These are phyloP conservation scores for Tricholoma saponaceum DNA, from an alignment of 768 basidiomycete species.

Conservation along the genomic window DNA sequence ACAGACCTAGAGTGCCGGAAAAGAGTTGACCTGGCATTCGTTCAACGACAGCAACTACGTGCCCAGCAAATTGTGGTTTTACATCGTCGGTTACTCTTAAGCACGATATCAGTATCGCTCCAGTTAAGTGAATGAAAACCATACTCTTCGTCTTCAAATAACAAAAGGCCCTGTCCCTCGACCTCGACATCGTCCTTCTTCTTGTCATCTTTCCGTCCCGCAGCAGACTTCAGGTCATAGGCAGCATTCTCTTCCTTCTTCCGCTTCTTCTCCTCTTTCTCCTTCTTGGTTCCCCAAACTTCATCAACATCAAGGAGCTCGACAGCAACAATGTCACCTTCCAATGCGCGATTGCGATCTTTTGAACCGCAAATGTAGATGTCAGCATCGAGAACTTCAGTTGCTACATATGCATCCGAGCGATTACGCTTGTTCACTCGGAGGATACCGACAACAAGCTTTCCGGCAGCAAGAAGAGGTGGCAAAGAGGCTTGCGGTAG, in stretches of 20 bases:
- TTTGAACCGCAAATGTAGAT: conserved; percentile 99
- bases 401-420: conserved; percentile 97
- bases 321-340: conserved; percentile 97
- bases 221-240: conserved; percentile 75
- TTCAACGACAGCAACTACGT: conserved; percentile 99
- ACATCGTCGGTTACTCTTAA: conserved; percentile 92
- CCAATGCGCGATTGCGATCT: conserved; percentile 95
- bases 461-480: conserved; percentile 93
- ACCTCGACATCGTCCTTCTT: conserved; percentile 99
- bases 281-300: conserved; percentile 98
- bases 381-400: conserved; percentile 96
- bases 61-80: conserved; percentile 97
- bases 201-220: conserved; percentile 92
- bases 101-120: conserved; percentile 5
- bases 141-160: conserved; percentile 97
- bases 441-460: conserved; percentile 94
- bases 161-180: conserved; percentile 93
- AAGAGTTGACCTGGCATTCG: conserved; percentile 99
- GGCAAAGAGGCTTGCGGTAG: conserved; percentile 97
- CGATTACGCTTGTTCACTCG: conserved; percentile 98
- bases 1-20: conserved; percentile 91
- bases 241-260: conserved; percentile 99
- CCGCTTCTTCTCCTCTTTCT: conserved; percentile 99
- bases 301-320: conserved; percentile 98
- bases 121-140: conserved; percentile 16